phyloP scores from a whole-genome alignment of 1,139 yeast species.

The Blastobotrys petasosporus region DNA sequence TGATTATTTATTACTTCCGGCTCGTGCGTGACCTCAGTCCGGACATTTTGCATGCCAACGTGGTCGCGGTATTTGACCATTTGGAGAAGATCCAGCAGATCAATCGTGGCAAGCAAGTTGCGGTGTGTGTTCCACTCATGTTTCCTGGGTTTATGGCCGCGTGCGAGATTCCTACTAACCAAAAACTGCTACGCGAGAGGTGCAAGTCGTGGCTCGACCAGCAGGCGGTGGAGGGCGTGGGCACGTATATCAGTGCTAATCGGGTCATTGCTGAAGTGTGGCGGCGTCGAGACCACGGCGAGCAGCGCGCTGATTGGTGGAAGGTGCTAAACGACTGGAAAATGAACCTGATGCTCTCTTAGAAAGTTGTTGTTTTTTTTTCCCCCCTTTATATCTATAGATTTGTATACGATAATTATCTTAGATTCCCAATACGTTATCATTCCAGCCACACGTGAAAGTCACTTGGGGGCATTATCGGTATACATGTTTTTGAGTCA shows the following conservation, averaged over 20 bases:
- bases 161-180: conserved; percentile 56
- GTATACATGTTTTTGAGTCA: too few relatives aligned
- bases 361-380: too few relatives aligned
- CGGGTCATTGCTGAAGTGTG: conserved; percentile 84
- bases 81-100: conserved; percentile 57
- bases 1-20: conserved; percentile 69
- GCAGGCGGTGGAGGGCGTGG: conserved; percentile 66
- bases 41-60: conserved; percentile 51
- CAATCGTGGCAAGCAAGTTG: conserved; percentile 40
- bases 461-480: too few relatives aligned
- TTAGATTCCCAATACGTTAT: too few relatives aligned
- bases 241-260: conserved; percentile 82
- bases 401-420: too few relatives aligned
- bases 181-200: conserved; percentile 52
- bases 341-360: conserved; percentile 63
- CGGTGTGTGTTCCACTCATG: conserved; percentile 65
- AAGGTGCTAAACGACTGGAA: conserved; percentile 79
- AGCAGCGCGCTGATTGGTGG: conserved; percentile 65
- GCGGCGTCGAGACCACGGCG: conserved; percentile 61
- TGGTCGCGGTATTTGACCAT: conserved; percentile 56
- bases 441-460: too few relatives aligned
- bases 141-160: conserved; percentile 93
- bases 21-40: conserved; percentile 54
- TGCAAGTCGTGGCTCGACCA: conserved; percentile 79
- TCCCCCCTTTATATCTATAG: too few relatives aligned